Percentiles rank a stretch among this genome's conserved stretches.
Evolutionary conservation across 2,329 filamentous ascomycete genomes (phyloP).

Genomic region (Colletotrichum paranaense): DNA sequence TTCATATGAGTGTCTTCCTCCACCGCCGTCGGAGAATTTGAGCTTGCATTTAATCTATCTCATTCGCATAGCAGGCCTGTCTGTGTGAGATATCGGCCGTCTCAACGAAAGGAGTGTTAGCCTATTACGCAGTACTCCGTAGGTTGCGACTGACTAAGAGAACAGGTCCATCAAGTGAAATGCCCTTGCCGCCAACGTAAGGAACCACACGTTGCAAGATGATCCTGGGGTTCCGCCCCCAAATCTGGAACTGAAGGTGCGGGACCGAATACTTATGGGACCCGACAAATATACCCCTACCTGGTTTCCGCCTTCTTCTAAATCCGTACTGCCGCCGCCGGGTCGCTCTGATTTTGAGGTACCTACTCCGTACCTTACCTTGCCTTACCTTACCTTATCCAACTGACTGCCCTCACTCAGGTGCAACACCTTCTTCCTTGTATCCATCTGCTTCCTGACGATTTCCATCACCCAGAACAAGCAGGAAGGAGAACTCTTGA

Average conservation of each 20-base stretch:
- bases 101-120: no score
- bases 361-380: background rate
- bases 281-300: conserved; percentile 2
- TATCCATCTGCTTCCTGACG: background rate
- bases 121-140: no score
- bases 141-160: background rate
- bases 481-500: background rate
- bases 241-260: conserved; percentile 8
- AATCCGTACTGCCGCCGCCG: background rate
- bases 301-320: background rate
- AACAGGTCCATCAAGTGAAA: background rate
- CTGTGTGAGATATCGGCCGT: background rate
- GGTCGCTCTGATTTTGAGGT: background rate
- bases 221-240: conserved; percentile 22
- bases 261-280: conserved; percentile 12
- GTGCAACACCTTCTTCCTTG: background rate
- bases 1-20: background rate
- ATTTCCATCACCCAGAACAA: background rate
- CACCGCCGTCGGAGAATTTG: background rate
- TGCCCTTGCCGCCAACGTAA: conserved; percentile 1
- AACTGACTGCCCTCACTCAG: background rate
- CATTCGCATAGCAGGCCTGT: conserved; percentile 8
- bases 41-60: background rate
- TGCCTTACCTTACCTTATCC: background rate
- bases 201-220: conserved; percentile 2